Evolutionary conservation across 2,329 filamentous ascomycete genomes (phyloP).

Genomic region (Verticillium nonalfalfae): DNA sequence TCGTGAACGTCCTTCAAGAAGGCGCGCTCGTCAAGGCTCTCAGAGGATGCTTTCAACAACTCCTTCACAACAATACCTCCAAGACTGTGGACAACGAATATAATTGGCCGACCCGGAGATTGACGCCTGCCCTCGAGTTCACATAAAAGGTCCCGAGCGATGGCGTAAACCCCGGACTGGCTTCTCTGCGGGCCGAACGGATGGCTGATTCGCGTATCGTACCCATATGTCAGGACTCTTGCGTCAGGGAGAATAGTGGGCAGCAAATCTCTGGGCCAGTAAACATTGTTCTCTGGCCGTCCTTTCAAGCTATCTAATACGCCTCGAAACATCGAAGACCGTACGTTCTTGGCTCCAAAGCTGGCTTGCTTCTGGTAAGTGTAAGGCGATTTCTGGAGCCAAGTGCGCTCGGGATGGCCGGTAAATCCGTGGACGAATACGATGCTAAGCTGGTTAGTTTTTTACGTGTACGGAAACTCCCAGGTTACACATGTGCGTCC

Average conservation of each 20-base stretch:
- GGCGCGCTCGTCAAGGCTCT: background rate
- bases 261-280: slow-evolving; percentile 18
- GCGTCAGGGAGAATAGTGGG: slow-evolving; percentile 13
- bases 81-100: slow-evolving; percentile 26
- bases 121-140: slow-evolving; percentile 22
- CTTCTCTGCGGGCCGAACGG: slow-evolving; percentile 14
- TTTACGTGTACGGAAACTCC: too few species aligned
- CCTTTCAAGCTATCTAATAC: background rate
- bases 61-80: slow-evolving; percentile 26
- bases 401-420: slow-evolving; percentile 15
- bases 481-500: too few species aligned
- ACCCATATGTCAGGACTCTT: slow-evolving; percentile 21
- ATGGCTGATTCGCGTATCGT: slow-evolving; percentile 20
- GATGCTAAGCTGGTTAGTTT: slow-evolving; percentile 3
- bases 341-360: background rate
- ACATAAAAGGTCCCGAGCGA: slow-evolving; percentile 24
- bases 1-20: slow-evolving; percentile 12
- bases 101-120: slow-evolving; percentile 14
- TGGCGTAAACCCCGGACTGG: slow-evolving; percentile 21
- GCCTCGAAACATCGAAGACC: slow-evolving; percentile 1
- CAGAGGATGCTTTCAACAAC: slow-evolving; percentile 6
- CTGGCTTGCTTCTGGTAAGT: background rate
- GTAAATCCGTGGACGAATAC: slow-evolving; percentile 17
- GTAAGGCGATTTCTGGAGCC: slow-evolving; percentile 8
- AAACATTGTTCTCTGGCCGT: slow-evolving; percentile 3